Evolutionary conservation across 163 green algal genomes (phyloP).

Genomic region (Trebouxiophyceae sp.): DNA sequence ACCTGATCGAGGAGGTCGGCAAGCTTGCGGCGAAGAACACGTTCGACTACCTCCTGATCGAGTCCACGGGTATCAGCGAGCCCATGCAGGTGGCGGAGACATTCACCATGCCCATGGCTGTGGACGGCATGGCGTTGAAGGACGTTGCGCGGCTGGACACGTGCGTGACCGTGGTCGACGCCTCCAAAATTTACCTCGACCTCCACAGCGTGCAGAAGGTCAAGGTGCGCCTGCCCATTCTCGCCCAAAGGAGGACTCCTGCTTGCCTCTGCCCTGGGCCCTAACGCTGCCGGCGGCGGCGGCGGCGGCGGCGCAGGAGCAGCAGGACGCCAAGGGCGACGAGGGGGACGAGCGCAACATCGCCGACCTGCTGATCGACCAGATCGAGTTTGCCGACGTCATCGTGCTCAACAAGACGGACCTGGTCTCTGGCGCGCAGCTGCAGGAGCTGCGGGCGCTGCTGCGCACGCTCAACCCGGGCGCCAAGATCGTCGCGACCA

Average conservation of each 20-base stretch:
- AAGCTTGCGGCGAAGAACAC: conserved; percentile 33
- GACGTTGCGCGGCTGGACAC: conserved; percentile 62
- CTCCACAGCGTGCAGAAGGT: conserved; percentile 45
- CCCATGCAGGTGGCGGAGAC: conserved; percentile 68
- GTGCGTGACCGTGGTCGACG: conserved; percentile 71
- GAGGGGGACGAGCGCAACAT: conserved; percentile 50
- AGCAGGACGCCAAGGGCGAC: no score
- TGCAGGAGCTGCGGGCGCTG: conserved; percentile 23
- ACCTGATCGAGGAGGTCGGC: conserved; percentile 52
- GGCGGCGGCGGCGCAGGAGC: no score
- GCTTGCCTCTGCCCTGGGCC: no score
- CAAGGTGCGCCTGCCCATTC: conserved; percentile 24
- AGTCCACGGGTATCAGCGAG: conserved; percentile 73
- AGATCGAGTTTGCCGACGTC: conserved; percentile 82
- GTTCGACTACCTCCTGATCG: conserved; percentile 78
- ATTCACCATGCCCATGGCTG: conserved; percentile 30
- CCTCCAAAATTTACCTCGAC: conserved; percentile 40
- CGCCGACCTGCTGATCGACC: conserved; percentile 57
- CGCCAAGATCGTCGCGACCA: conserved; percentile 33
- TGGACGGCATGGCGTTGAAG: conserved; percentile 25
- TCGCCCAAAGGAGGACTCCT: no score
- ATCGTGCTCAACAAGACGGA: conserved; percentile 81
- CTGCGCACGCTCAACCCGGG: conserved; percentile 41
- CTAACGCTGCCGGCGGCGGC: no score
- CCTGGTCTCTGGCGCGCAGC: conserved; percentile 18